Percentiles rank a stretch among this genome's conserved stretches.
phyloP scores from a whole-genome alignment of 495 filamentous ascomycete genomes.

The Hyaloscypha hepaticicola region DNA sequence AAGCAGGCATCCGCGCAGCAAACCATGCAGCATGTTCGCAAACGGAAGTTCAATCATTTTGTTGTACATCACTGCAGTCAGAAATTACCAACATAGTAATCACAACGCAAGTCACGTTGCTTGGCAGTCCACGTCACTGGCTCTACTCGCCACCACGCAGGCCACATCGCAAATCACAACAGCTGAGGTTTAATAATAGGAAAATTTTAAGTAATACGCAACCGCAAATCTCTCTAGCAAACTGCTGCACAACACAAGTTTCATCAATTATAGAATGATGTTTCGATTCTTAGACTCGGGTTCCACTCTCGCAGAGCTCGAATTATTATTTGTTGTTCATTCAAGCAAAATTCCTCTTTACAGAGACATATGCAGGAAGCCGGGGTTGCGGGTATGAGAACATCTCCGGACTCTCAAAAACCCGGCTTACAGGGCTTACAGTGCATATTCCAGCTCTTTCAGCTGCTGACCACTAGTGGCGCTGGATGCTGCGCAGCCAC shows the following conservation, averaged over 20 bases:
- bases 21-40: not conserved
- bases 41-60: not conserved
- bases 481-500: not conserved
- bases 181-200: not conserved
- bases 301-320: not conserved
- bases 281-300: not conserved
- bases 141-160: not conserved
- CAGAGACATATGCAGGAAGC: not conserved
- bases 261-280: not conserved
- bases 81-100: not conserved
- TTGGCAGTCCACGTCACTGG: not conserved
- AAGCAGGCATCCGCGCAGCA: not conserved
- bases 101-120: not conserved
- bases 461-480: not conserved
- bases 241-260: not conserved
- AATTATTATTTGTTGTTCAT: not conserved
- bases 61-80: not conserved
- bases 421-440: not conserved
- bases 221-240: not conserved
- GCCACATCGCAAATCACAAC: not conserved
- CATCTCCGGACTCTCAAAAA: not conserved
- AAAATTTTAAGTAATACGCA: not conserved
- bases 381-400: not conserved
- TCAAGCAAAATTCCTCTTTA: not conserved
- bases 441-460: not conserved